phyloP scores from a whole-genome alignment of 2,329 filamentous ascomycete genomes.

The Fusarium sulawesiense region DNA sequence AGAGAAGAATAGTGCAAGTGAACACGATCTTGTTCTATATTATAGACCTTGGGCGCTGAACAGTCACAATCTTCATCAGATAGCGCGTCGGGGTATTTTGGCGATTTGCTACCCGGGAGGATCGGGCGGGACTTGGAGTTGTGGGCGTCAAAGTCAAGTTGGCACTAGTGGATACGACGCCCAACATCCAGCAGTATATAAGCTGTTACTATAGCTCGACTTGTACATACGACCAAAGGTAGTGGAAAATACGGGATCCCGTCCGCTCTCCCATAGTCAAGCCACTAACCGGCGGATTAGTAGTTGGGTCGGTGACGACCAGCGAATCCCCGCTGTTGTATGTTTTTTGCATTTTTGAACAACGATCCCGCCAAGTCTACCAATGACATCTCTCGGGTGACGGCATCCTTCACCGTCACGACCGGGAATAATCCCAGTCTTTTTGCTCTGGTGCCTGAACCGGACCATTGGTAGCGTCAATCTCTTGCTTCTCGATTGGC shows the following conservation, averaged over 20 bases:
- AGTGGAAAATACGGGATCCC: slow-evolving; percentile 14
- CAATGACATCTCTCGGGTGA: not conserved
- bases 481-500: not conserved
- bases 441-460: not conserved
- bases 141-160: not conserved
- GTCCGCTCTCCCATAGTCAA: slow-evolving; percentile 9
- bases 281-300: slow-evolving; percentile 6
- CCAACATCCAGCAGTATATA: not conserved
- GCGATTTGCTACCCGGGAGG: not conserved
- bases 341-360: not conserved
- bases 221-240: slow-evolving; percentile 1
- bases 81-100: not conserved
- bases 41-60: not conserved
- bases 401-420: not conserved
- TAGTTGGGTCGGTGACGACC: slow-evolving; percentile 9
- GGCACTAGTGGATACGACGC: too few relatives aligned
- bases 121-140: not conserved
- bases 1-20: not conserved
- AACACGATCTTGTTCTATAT: not conserved
- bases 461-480: not conserved
- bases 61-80: not conserved
- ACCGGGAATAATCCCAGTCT: not conserved
- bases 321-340: slow-evolving; percentile 8
- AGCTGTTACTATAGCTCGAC: rapidly evolving
- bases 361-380: not conserved